Percentiles rank a stretch among this genome's conserved stretches.
These are phyloP conservation scores for Colletotrichum euphorbiae DNA, from an alignment of 2,329 filamentous ascomycete genomes.

Conservation along the genomic window DNA sequence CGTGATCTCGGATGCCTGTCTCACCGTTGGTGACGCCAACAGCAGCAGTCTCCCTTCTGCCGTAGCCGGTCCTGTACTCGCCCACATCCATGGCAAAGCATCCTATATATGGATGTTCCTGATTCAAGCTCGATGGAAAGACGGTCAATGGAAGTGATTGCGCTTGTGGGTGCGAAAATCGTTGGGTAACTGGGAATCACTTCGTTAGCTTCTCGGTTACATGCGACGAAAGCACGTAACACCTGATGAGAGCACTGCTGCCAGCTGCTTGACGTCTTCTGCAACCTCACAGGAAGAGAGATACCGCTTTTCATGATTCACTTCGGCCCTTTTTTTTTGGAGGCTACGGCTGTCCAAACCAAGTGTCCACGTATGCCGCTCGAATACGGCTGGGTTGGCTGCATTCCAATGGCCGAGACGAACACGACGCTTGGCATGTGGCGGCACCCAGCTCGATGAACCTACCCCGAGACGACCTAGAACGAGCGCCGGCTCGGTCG, in stretches of 20 bases:
- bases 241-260: no score
- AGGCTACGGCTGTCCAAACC: no score
- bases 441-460: neutral
- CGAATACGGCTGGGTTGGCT: neutral
- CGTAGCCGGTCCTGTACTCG: neutral
- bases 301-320: neutral
- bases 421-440: neutral
- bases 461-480: neutral
- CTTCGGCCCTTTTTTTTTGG: neutral
- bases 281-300: no score
- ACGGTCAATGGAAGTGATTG: neutral
- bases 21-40: slow-evolving; percentile 1
- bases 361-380: neutral
- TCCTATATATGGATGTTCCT: no score
- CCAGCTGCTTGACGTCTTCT: no score
- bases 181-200: neutral
- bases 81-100: neutral
- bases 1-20: slow-evolving; percentile 9
- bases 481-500: neutral
- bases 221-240: neutral
- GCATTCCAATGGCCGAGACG: neutral
- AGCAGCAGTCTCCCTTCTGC: neutral
- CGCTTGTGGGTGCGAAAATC: neutral
- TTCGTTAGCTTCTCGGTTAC: neutral
- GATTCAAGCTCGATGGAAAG: neutral